Conservation (phyloP, 768 basidiomycete genomes). For the Collybia nuda region DNA sequence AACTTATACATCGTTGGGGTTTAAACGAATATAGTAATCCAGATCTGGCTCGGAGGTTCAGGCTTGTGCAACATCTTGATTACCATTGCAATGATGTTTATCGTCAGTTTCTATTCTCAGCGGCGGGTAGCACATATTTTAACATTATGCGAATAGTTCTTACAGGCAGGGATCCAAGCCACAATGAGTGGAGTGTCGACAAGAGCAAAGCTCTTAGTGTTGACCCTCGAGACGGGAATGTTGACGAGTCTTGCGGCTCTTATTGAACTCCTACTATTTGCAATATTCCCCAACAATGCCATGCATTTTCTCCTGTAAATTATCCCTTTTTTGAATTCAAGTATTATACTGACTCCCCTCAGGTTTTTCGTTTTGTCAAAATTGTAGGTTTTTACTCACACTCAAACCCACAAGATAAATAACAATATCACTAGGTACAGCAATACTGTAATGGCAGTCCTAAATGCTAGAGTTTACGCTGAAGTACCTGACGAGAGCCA, state of each 20-base stretch:
- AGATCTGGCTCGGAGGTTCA: conserved; percentile 25
- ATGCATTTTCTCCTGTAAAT: conserved; percentile 17
- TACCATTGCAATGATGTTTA: conserved; percentile 20
- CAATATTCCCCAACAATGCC: conserved; percentile 12
- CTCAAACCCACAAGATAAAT: neutral
- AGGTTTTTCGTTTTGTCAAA: neutral
- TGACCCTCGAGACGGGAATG: conserved; percentile 22
- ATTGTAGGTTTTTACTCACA: neutral
- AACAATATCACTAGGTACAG: conserved; percentile 1
- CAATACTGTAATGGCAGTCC: conserved; percentile 8
- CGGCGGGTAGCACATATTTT: neutral
- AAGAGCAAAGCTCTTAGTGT: conserved; percentile 9
- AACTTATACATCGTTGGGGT: neutral
- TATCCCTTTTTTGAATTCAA: neutral
- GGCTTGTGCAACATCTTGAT: conserved; percentile 23
- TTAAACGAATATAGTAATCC: neutral
- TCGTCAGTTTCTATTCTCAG: conserved; percentile 13
- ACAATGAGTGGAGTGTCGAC: conserved; percentile 5
- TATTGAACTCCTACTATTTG: conserved; percentile 16
- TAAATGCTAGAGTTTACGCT: neutral
- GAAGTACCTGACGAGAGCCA: neutral
- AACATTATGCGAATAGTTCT: conserved; percentile 3
- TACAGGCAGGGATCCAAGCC: conserved; percentile 4
- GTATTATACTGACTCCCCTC: neutral
- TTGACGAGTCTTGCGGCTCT: conserved; percentile 14